Evolutionary conservation across 768 basidiomycete species (phyloP).

Genomic region (Leccinum obscurum): DNA sequence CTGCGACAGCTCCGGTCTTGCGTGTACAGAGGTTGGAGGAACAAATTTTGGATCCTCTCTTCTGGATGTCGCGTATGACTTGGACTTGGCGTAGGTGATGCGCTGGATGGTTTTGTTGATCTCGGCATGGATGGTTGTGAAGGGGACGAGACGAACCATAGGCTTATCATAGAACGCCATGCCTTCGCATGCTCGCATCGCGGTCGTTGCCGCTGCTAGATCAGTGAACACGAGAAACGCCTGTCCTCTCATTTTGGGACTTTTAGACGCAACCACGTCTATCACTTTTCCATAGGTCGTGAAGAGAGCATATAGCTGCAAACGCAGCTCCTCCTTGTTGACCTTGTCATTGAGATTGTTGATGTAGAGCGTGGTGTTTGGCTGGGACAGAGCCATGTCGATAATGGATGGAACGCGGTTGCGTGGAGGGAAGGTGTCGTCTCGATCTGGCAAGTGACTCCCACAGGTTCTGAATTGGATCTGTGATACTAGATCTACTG

Average conservation of each 20-base stretch:
- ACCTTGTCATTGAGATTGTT: slow-evolving; percentile 93
- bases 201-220: slow-evolving; percentile 86
- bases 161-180: slow-evolving; percentile 93
- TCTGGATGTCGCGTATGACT: slow-evolving; percentile 81
- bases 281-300: slow-evolving; percentile 91
- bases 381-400: slow-evolving; percentile 56
- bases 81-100: slow-evolving; percentile 87
- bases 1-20: slow-evolving; percentile 46
- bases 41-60: slow-evolving; percentile 82
- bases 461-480: slow-evolving; percentile 15
- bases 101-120: slow-evolving; percentile 48
- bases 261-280: slow-evolving; percentile 90
- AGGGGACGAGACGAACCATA: slow-evolving; percentile 56
- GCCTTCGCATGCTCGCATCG: slow-evolving; percentile 90
- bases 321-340: slow-evolving; percentile 85
- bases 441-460: slow-evolving; percentile 24
- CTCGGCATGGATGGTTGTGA: slow-evolving; percentile 6
- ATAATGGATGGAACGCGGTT: not conserved
- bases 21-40: slow-evolving; percentile 65
- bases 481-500: not conserved
- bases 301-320: slow-evolving; percentile 85
- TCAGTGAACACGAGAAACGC: slow-evolving; percentile 97
- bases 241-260: slow-evolving; percentile 84
- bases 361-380: slow-evolving; percentile 87
- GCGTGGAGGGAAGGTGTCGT: not conserved